Conservation (phyloP, 2,329 filamentous ascomycete genomes). For the Fusarium napiforme region DNA sequence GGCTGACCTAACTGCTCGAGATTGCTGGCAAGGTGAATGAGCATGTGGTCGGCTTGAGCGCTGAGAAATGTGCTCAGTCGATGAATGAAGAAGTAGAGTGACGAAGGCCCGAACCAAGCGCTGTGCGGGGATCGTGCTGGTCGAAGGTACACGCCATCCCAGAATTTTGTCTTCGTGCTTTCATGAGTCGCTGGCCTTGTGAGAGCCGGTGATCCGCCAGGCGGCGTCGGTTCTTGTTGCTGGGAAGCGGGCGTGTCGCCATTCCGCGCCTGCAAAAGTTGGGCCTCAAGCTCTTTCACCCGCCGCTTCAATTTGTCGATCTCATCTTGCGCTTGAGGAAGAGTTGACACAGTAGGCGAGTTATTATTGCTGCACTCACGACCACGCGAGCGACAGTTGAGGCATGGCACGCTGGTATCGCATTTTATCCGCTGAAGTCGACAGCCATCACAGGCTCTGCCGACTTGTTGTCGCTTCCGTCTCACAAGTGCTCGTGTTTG, state of each 20-base stretch:
- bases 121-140: slow-evolving; percentile 11
- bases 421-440: slow-evolving; percentile 28
- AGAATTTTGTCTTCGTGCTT: background rate
- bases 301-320: background rate
- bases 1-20: background rate
- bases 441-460: slow-evolving; percentile 24
- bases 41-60: slow-evolving; percentile 22
- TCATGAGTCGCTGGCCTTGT: background rate
- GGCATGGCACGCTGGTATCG: slow-evolving; percentile 12
- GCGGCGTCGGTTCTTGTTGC: slow-evolving; percentile 4
- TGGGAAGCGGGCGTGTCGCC: background rate
- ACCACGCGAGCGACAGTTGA: slow-evolving; percentile 15
- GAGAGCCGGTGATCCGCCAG: background rate
- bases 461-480: slow-evolving; percentile 29
- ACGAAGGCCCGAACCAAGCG: slow-evolving; percentile 17
- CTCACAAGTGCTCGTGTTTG: background rate
- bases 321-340: slow-evolving; percentile 17
- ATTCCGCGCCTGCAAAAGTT: background rate
- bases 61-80: slow-evolving; percentile 12
- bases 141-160: slow-evolving; percentile 8
- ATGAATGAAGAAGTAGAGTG: slow-evolving; percentile 21
- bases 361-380: slow-evolving; percentile 8
- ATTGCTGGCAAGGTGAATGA: slow-evolving; percentile 18
- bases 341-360: background rate
- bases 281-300: background rate